Evolutionary conservation across 2,329 filamentous ascomycete species (phyloP).

Genomic region (Pyricularia pennisetigena): DNA sequence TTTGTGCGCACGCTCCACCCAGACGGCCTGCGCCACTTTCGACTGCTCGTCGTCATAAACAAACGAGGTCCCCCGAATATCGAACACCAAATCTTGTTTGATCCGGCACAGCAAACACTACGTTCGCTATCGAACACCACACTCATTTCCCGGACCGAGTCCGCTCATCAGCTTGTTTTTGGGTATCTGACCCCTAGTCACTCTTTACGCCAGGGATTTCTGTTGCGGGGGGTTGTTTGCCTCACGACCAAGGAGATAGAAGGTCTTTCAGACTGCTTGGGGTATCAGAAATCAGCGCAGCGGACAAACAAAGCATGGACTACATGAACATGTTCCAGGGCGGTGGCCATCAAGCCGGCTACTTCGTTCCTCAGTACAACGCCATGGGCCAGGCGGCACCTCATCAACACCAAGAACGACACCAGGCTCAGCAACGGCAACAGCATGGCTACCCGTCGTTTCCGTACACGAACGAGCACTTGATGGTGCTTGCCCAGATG

Average conservation of each 20-base stretch:
- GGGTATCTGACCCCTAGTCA: slow-evolving; percentile 4
- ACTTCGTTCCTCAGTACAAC: slow-evolving; percentile 4
- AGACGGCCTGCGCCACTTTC: not conserved
- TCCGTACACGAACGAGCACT: slow-evolving; percentile 8
- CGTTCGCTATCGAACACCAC: not conserved
- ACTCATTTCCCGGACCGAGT: not conserved
- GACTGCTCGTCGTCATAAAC: slow-evolving; percentile 5
- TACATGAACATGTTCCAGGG: slow-evolving; percentile 6
- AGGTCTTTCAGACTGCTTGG: not conserved
- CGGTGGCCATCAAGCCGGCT: slow-evolving; percentile 5
- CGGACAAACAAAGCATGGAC: slow-evolving; percentile 4
- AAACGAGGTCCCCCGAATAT: slow-evolving; percentile 1
- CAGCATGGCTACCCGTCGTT: slow-evolving; percentile 2
- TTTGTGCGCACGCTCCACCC: not conserved
- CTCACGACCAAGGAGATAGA: not conserved
- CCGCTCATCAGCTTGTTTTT: not conserved
- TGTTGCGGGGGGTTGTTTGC: not conserved
- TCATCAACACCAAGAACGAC: slow-evolving; percentile 2
- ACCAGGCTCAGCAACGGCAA: slow-evolving; percentile 4
- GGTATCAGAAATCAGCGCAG: not conserved
- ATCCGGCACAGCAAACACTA: not conserved
- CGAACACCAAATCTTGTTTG: not conserved
- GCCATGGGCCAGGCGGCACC: not conserved
- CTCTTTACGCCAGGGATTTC: slow-evolving; percentile 1
- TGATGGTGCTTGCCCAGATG: slow-evolving; percentile 9